These are phyloP conservation scores for Phoma sp. DNA, from an alignment of 2,329 filamentous ascomycete genomes.

Conservation along the genomic window DNA sequence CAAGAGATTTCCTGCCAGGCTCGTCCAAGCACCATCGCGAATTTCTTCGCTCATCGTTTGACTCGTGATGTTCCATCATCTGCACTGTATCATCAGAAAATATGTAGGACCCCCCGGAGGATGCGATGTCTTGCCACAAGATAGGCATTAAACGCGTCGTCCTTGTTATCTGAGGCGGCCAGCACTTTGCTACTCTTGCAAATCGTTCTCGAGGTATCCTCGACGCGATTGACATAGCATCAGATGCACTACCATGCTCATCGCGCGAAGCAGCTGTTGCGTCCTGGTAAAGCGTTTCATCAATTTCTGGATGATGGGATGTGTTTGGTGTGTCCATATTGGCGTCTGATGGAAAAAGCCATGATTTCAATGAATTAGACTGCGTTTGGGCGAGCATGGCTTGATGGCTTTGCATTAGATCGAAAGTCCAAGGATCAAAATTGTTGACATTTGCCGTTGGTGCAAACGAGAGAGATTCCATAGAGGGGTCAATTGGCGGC, in stretches of 20 bases:
- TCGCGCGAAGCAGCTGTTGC: constrained; percentile 29
- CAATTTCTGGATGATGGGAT: constrained; percentile 39
- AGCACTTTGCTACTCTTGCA: constrained; percentile 48
- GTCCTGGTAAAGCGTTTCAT: constrained; percentile 41
- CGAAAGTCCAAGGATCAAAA: constrained; percentile 47
- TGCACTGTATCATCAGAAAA: constrained; percentile 33
- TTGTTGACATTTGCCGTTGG: constrained; percentile 43
- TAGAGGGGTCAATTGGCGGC: constrained; percentile 47
- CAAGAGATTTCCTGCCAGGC: constrained; percentile 50
- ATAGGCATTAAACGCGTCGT: constrained; percentile 42
- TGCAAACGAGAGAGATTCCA: constrained; percentile 45
- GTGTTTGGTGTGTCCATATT: constrained; percentile 36
- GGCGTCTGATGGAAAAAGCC: constrained; percentile 44
- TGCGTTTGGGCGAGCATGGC: constrained; percentile 44
- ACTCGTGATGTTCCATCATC: background rate
- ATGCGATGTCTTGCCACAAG: constrained; percentile 43
- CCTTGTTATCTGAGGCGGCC: constrained; percentile 43
- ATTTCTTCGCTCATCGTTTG: constrained; percentile 24
- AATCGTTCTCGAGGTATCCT: constrained; percentile 48
- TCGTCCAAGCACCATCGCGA: constrained; percentile 47
- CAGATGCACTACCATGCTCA: constrained; percentile 42
- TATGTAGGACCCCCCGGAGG: constrained; percentile 42
- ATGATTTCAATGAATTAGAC: constrained; percentile 45
- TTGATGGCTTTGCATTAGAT: constrained; percentile 46
- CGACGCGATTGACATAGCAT: constrained; percentile 46